A percentile compares a stretch with the other conserved stretches of the same genome.
Conservation (phyloP, 2,329 filamentous ascomycete genomes). For the Madurella fahalii region DNA sequence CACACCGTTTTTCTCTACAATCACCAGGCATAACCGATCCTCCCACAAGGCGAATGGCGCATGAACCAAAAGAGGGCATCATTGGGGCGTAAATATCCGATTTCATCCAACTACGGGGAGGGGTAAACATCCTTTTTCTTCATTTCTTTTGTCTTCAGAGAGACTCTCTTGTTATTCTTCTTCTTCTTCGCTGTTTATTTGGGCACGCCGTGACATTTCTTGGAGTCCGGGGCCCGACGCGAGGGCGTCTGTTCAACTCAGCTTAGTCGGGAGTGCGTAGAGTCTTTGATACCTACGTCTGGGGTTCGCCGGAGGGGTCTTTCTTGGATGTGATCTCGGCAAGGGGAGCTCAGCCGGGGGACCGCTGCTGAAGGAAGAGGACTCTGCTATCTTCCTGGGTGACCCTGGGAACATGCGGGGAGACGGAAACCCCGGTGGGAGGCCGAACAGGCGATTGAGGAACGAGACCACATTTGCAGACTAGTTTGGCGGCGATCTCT, state of each 20-base stretch:
- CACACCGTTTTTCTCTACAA: conserved; percentile 16
- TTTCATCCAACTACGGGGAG: conserved; percentile 8
- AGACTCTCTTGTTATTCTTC: conserved; percentile 3
- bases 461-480: neutral
- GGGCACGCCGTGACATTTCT: conserved; percentile 6
- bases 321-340: neutral
- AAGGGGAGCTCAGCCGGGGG: neutral
- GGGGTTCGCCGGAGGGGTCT: neutral
- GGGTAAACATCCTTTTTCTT: conserved; percentile 10
- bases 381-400: neutral
- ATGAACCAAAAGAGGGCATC: conserved; percentile 36
- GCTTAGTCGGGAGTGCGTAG: neutral
- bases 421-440: neutral
- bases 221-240: neutral
- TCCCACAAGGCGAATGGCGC: conserved; percentile 40
- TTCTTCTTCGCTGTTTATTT: too few relatives aligned
- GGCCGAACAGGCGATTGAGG: neutral
- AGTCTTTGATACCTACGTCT: neutral
- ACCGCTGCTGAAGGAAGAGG: neutral
- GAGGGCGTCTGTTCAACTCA: conserved; percentile 7
- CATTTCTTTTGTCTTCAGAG: conserved; percentile 3
- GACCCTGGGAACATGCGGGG: neutral
- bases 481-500: neutral
- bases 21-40: conserved; percentile 22
- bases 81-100: conserved; percentile 27